Percentiles rank a stretch among this genome's conserved stretches.
Evolutionary conservation across 768 basidiomycete genomes (phyloP).

Genomic region (Lentinula edodes): DNA sequence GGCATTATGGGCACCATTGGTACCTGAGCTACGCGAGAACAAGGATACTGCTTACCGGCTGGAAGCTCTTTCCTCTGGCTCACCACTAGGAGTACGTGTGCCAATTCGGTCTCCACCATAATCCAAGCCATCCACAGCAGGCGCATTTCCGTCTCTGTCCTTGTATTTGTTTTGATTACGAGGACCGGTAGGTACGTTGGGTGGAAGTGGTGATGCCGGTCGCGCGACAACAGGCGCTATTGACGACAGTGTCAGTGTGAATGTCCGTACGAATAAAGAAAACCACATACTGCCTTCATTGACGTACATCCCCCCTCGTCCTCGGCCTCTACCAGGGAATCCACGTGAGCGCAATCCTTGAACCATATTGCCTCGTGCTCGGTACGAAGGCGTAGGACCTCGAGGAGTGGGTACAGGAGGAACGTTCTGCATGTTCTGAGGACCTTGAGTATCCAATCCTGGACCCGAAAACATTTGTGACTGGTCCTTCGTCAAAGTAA

Average conservation of each 20-base stretch:
- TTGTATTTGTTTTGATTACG: slow-evolving; percentile 89
- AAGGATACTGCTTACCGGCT: slow-evolving; percentile 38
- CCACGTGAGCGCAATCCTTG: slow-evolving; percentile 34
- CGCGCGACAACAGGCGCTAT: slow-evolving; percentile 53
- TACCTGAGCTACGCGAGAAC: background rate
- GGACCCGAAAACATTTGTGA: slow-evolving; percentile 34
- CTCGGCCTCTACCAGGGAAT: slow-evolving; percentile 32
- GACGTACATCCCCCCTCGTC: slow-evolving; percentile 32
- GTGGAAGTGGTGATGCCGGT: slow-evolving; percentile 80
- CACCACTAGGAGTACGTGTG: slow-evolving; percentile 52
- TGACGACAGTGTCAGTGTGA: background rate
- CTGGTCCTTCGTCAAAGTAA: slow-evolving; percentile 42
- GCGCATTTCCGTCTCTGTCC: slow-evolving; percentile 79
- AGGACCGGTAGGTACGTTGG: slow-evolving; percentile 83
- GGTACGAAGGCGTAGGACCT: slow-evolving; percentile 27
- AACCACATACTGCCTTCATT: slow-evolving; percentile 30
- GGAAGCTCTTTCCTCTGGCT: slow-evolving; percentile 62
- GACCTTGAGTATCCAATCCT: background rate
- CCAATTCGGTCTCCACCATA: slow-evolving; percentile 50
- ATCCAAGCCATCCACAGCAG: slow-evolving; percentile 84
- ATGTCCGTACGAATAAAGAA: background rate
- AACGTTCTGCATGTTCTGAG: background rate
- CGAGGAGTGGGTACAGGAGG: slow-evolving; percentile 15
- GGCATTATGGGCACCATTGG: slow-evolving; percentile 1
- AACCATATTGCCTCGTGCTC: slow-evolving; percentile 26